Conservation (phyloP, 2,329 filamentous ascomycete species). For the Fusarium buharicum region DNA sequence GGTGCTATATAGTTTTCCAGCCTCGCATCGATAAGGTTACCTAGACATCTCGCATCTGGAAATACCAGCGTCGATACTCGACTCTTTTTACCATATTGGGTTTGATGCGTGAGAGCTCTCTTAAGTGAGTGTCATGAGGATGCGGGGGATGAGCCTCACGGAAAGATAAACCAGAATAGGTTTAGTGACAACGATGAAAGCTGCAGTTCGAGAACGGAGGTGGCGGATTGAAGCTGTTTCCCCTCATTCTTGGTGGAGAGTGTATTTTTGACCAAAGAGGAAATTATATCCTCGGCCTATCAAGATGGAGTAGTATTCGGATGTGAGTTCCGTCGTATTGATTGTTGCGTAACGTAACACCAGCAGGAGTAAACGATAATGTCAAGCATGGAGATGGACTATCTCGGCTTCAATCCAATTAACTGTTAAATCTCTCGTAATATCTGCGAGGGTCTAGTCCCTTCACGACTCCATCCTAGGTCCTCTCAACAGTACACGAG, state of each 20-base stretch:
- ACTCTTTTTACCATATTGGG: conserved; percentile 40
- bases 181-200: conserved; percentile 22
- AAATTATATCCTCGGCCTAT: conserved; percentile 21
- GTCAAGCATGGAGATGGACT: not conserved
- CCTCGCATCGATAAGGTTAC: conserved; percentile 4
- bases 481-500: no score
- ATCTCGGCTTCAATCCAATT: not conserved
- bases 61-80: conserved; percentile 19
- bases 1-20: conserved; percentile 29
- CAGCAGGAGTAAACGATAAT: not conserved
- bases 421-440: no score
- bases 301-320: not conserved
- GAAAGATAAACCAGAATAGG: conserved; percentile 37
- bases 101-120: conserved; percentile 10
- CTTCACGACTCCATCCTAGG: no score
- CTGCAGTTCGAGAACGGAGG: not conserved
- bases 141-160: conserved; percentile 32
- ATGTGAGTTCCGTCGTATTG: not conserved
- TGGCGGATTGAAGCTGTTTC: no score
- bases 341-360: not conserved
- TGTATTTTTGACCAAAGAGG: conserved; percentile 18
- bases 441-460: no score
- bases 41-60: conserved; percentile 16
- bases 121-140: not conserved
- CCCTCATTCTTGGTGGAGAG: not conserved